Percentiles rank a stretch among this genome's conserved stretches.
phyloP scores from a whole-genome alignment of 1,139 yeast species.

The Kurtzmaniella quercitrusa region DNA sequence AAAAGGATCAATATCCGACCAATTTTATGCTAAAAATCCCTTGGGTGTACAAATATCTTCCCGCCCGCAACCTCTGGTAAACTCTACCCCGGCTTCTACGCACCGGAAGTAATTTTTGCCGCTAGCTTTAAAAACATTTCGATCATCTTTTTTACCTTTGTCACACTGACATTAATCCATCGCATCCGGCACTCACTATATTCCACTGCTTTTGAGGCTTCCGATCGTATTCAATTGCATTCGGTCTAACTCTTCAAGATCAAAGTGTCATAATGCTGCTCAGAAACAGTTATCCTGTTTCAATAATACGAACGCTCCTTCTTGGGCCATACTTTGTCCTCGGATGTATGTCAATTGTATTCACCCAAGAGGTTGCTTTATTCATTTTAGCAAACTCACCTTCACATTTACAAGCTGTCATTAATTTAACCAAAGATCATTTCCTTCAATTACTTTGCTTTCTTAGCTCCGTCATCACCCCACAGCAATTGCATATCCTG shows the following conservation, averaged over 20 bases:
- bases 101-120: not conserved
- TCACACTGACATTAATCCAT: too few relatives aligned
- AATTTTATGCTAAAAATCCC: too few relatives aligned
- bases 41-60: too few relatives aligned
- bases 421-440: constrained; percentile 46
- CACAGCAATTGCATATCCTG: constrained; percentile 39
- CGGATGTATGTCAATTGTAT: constrained; percentile 43
- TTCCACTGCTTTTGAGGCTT: too few relatives aligned
- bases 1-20: too few relatives aligned
- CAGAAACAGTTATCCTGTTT: constrained; percentile 14
- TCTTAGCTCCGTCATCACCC: constrained; percentile 38
- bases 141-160: too few relatives aligned
- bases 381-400: constrained; percentile 22
- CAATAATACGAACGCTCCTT: constrained; percentile 25
- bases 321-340: constrained; percentile 33
- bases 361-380: constrained; percentile 38
- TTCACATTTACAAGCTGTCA: constrained; percentile 28
- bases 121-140: not conserved
- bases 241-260: too few relatives aligned
- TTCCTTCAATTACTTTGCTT: constrained; percentile 47
- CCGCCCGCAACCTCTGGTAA: too few relatives aligned
- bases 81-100: not conserved
- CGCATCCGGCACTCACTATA: too few relatives aligned
- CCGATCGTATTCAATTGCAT: too few relatives aligned
- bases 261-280: too few relatives aligned